Base-by-base conservation (phyloP, 805 yeast species). In the Wickerhamiella sergipiensis region DNA sequence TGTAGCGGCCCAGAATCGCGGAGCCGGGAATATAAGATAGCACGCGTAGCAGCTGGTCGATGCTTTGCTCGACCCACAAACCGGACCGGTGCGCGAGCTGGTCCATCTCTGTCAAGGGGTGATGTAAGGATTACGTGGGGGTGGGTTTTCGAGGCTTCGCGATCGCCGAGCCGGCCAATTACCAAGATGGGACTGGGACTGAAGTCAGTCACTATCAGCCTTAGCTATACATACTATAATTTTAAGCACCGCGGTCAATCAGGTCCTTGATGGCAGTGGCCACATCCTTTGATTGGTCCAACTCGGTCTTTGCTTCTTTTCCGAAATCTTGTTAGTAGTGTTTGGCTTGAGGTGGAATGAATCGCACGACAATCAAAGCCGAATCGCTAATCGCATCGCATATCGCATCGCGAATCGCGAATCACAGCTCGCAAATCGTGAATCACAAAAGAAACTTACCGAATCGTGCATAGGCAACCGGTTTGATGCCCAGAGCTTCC, bases 381-480 rank as follows among this genome's bases (percentile, higher is more conserved):
- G n/a, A n/a, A n/a, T n/a, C n/a, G n/a, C n/a, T n/a, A n/a, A n/a
- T n/a, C n/a, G n/a, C n/a, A n/a, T n/a, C n/a, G n/a, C n/a, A n/a
- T n/a, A n/a, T n/a, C n/a, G n/a, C n/a, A n/a, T n/a, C n/a, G n/a
- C n/a, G n/a, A n/a, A n/a, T n/a, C n/a, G n/a, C n/a, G n/a, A n/a
- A n/a, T n/a, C n/a, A n/a, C n/a, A n/a, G n/a, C n/a, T n/a, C n/a
- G n/a, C n/a, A n/a, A n/a, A n/a, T n/a, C n/a, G n/a, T n/a, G n/a
- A n/a, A n/a, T n/a, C n/a, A n/a, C n/a, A n/a, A n/a, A n/a, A 7
- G 6, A 10, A 10, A 59, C 67, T 45, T 52, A 63, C 66, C 86
- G 54, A 80, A 80, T 64, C 95, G 78, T 38, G 89, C 85, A 53
- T 78, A 83, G 49, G 85, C 76, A 46, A 80, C 73, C 42, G 95